A percentile compares a stretch with the other conserved stretches of the same genome.
Evolutionary conservation across 768 basidiomycete species (phyloP).

Genomic region (Pulveroboletus sp.): DNA sequence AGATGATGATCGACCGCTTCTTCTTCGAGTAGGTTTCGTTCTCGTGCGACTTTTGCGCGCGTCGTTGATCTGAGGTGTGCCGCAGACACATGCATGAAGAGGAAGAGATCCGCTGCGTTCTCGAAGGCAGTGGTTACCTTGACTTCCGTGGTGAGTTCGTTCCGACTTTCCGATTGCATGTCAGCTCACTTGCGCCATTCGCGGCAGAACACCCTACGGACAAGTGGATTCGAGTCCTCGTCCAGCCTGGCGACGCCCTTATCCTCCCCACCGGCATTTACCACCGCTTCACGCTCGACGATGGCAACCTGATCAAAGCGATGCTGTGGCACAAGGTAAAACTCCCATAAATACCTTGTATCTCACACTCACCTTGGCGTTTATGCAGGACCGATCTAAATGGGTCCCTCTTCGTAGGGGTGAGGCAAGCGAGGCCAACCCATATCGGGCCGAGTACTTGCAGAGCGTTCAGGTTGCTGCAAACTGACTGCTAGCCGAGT

Average conservation of each 20-base stretch:
- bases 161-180: not conserved
- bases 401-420: constrained; percentile 78
- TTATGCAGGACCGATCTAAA: constrained; percentile 82
- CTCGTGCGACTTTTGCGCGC: no score
- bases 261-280: constrained; percentile 90
- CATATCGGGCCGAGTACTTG: constrained; percentile 59
- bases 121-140: constrained; percentile 84
- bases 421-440: constrained; percentile 58
- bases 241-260: constrained; percentile 75
- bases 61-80: not conserved
- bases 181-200: no score
- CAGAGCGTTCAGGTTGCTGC: constrained; percentile 45
- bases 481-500: no score
- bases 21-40: constrained; percentile 71
- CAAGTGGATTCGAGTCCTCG: constrained; percentile 76
- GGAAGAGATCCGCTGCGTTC: constrained; percentile 89
- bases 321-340: constrained; percentile 79
- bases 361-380: not conserved
- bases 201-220: constrained; percentile 61
- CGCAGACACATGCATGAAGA: constrained; percentile 90
- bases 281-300: constrained; percentile 92
- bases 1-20: constrained; percentile 75
- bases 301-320: constrained; percentile 65
- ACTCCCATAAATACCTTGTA: not conserved
- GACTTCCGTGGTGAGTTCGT: constrained; percentile 71